Evolutionary conservation across 495 filamentous ascomycete genomes (phyloP).

Genomic region (Penicillium malachiteum): DNA sequence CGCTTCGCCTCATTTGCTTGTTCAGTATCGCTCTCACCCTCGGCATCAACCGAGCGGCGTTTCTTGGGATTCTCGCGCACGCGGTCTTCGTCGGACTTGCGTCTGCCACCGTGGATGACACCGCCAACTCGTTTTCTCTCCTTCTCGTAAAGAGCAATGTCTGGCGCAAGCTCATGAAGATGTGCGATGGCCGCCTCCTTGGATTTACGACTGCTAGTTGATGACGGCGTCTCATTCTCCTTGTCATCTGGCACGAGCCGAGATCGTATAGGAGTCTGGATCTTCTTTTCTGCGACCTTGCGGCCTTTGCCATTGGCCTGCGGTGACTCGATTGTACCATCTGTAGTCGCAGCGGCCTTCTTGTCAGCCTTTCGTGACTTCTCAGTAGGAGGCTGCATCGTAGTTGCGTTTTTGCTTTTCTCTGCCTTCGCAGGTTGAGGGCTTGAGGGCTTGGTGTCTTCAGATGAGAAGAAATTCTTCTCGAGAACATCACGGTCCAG

Average conservation of each 20-base stretch:
- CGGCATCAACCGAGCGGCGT: constrained; percentile 38
- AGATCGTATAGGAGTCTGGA: constrained; percentile 49
- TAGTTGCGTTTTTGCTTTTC: constrained; percentile 35
- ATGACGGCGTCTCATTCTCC: constrained; percentile 82
- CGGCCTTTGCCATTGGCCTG: constrained; percentile 30
- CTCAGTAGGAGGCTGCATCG: constrained; percentile 19
- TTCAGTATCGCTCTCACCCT: constrained; percentile 55
- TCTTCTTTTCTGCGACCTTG: constrained; percentile 26
- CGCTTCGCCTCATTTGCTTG: constrained; percentile 56
- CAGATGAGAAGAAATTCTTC: constrained; percentile 50
- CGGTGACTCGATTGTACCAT: constrained; percentile 22
- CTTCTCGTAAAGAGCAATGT: constrained; percentile 88
- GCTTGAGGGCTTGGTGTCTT: constrained; percentile 24
- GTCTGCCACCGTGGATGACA: constrained; percentile 70
- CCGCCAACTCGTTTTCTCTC: constrained; percentile 88
- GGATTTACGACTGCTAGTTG: constrained; percentile 77
- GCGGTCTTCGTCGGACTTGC: constrained; percentile 51
- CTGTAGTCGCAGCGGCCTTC: constrained; percentile 8
- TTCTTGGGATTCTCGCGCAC: constrained; percentile 38
- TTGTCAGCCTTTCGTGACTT: constrained; percentile 18
- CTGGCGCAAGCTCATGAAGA: constrained; percentile 72
- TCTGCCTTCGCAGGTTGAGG: constrained; percentile 33
- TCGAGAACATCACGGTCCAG: constrained; percentile 59
- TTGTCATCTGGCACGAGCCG: constrained; percentile 57
- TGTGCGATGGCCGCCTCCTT: constrained; percentile 77